Evolutionary conservation across 2,329 filamentous ascomycete species (phyloP).

Genomic region (Penicillium sp.): DNA sequence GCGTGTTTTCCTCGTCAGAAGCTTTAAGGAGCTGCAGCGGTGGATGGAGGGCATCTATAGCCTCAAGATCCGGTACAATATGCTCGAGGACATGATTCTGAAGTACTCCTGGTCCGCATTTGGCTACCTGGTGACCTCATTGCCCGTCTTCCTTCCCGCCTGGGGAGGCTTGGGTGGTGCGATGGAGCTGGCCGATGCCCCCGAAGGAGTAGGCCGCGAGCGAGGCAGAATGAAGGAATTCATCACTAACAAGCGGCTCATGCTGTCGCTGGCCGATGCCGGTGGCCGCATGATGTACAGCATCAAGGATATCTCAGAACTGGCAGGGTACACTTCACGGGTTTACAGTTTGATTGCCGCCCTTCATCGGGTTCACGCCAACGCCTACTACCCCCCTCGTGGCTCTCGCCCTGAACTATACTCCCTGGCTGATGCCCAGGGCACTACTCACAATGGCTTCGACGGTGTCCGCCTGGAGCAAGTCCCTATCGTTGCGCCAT

Average conservation of each 20-base stretch:
- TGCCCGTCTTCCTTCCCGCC: conserved; percentile 90
- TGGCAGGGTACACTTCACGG: conserved; percentile 92
- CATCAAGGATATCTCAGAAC: conserved; percentile 94
- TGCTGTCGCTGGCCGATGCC: conserved; percentile 95
- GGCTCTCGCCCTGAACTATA: conserved; percentile 76
- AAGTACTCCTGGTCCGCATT: conserved; percentile 99
- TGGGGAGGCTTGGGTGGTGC: conserved; percentile 84
- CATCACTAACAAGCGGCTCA: conserved; percentile 97
- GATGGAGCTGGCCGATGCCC: conserved; percentile 60
- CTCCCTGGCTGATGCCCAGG: conserved; percentile 87
- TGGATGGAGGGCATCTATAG: conserved; percentile 99
- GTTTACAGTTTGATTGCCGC: conserved; percentile 96
- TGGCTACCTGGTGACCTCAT: conserved; percentile 87
- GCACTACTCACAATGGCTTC: conserved; percentile 91
- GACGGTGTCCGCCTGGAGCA: conserved; percentile 92
- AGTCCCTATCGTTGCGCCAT: conserved; percentile 87
- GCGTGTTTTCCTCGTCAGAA: conserved; percentile 85
- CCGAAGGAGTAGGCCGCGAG: conserved; percentile 57
- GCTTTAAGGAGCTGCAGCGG: conserved; percentile 87
- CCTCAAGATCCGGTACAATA: conserved; percentile 97
- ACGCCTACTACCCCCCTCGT: conserved; percentile 74
- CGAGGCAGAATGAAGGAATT: conserved; percentile 95
- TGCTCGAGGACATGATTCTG: conserved; percentile 95
- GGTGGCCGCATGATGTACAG: conserved; percentile 99
- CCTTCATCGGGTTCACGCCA: conserved; percentile 87